phyloP scores from a whole-genome alignment of 2,329 filamentous ascomycete genomes.

The Rhynchosporium agropyri region DNA sequence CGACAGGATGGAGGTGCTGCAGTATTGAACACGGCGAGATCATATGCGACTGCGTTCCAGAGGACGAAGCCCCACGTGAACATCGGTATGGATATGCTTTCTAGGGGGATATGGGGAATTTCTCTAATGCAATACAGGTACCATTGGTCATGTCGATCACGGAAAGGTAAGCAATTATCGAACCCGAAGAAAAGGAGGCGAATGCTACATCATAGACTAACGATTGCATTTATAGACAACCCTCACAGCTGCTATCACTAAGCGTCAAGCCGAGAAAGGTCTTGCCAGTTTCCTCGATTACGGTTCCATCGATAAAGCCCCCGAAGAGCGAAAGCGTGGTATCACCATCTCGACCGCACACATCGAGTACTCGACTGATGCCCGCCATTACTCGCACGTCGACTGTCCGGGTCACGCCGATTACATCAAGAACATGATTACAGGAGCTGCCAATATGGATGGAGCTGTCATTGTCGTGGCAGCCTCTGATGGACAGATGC shows the following conservation, averaged over 20 bases:
- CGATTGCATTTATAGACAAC: constrained; percentile 68
- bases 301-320: constrained; percentile 97
- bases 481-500: constrained; percentile 98
- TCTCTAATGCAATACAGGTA: constrained; percentile 58
- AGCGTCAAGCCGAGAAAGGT: constrained; percentile 94
- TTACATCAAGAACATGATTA: constrained; percentile 99
- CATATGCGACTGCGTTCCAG: constrained; percentile 71
- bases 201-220: constrained; percentile 30
- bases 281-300: constrained; percentile 95
- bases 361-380: constrained; percentile 96
- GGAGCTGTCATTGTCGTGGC: constrained; percentile 98
- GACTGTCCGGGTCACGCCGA: constrained; percentile 99
- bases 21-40: constrained; percentile 66
- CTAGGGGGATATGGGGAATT: too few species aligned
- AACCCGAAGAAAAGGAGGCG: constrained; percentile 16
- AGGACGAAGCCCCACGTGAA: constrained; percentile 97
- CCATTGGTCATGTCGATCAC: constrained; percentile 99
- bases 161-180: constrained; percentile 75
- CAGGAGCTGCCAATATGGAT: constrained; percentile 98
- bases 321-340: constrained; percentile 99
- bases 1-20: constrained; percentile 64
- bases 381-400: constrained; percentile 97
- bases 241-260: constrained; percentile 97
- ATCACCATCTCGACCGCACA: constrained; percentile 99
- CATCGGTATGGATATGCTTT: constrained; percentile 66